A percentile compares a stretch with the other conserved stretches of the same genome.
Evolutionary conservation across 1,139 yeast species (phyloP).

Genomic region (Casaregolazyma suthepensis): DNA sequence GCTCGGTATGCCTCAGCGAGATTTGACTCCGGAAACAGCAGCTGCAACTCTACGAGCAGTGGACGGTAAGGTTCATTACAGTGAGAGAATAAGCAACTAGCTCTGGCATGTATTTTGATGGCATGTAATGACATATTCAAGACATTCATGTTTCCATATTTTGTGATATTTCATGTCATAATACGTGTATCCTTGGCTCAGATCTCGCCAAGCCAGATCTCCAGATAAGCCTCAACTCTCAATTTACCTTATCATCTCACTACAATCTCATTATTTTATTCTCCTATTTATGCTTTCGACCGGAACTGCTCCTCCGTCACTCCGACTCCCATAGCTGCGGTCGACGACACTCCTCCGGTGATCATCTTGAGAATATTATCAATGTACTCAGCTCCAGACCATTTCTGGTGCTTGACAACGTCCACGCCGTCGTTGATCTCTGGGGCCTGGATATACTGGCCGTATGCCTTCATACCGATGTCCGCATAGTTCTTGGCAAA

Average conservation of each 20-base stretch:
- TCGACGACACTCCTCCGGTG: constrained; percentile 90
- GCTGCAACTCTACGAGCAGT: constrained; percentile 35
- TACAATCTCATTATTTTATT: background rate
- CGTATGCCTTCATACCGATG: constrained; percentile 95
- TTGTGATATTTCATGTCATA: too few relatives aligned
- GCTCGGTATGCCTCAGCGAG: constrained; percentile 76
- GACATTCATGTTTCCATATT: too few relatives aligned
- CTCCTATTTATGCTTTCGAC: constrained; percentile 22
- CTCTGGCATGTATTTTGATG: too few relatives aligned
- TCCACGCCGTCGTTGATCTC: constrained; percentile 90
- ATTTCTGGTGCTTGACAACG: constrained; percentile 95
- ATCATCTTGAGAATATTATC: constrained; percentile 86
- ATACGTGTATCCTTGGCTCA: too few relatives aligned
- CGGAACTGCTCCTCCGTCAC: constrained; percentile 96
- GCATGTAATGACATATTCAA: too few relatives aligned
- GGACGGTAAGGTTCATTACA: constrained; percentile 19
- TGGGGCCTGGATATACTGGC: constrained; percentile 75
- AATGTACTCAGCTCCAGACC: constrained; percentile 98
- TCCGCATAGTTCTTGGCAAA: constrained; percentile 74
- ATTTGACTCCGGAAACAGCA: constrained; percentile 70
- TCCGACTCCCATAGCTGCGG: constrained; percentile 99
- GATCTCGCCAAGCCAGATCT: too few relatives aligned
- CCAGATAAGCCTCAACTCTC: too few relatives aligned
- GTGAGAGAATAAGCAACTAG: background rate
- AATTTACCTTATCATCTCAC: too few relatives aligned